Evolutionary conservation across 176 grass and related monocot genomes (phyloP).

Genomic region (Triticum timopheevii): DNA sequence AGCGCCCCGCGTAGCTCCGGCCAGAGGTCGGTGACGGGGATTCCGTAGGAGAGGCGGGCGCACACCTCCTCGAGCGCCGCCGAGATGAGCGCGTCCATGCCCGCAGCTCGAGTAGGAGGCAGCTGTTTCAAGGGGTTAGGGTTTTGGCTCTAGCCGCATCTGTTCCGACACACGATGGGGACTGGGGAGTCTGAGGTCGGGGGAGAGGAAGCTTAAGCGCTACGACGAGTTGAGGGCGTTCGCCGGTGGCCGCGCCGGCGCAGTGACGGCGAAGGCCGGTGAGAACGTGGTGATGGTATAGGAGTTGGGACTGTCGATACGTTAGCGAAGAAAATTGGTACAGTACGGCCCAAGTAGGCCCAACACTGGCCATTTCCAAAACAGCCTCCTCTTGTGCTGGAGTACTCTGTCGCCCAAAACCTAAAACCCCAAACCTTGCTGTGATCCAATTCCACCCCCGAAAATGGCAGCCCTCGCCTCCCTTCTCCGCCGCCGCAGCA

Average conservation of each 20-base stretch:
- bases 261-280: neutral
- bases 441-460: conserved; percentile 3
- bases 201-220: neutral
- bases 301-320: neutral
- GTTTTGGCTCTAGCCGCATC: neutral
- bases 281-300: neutral
- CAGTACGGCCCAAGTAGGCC: neutral
- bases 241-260: conserved; percentile 13
- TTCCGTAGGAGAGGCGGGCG: conserved; percentile 45
- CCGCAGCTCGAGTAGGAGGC: neutral
- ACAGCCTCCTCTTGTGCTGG: too few species aligned
- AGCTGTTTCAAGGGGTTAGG: conserved; percentile 1
- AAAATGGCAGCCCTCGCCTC: conserved; percentile 44
- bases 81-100: conserved; percentile 76
- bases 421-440: conserved; percentile 34
- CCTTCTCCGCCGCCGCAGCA: conserved; percentile 34
- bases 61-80: conserved; percentile 85
- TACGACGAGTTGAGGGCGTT: neutral
- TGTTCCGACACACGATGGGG: neutral
- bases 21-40: conserved; percentile 60
- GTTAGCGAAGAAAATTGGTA: neutral
- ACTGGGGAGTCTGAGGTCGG: neutral
- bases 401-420: conserved; percentile 18
- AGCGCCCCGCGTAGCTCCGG: conserved; percentile 38
- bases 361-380: neutral